Conservation (phyloP, 164 flowering plant genomes). For the Stephania japonica region DNA sequence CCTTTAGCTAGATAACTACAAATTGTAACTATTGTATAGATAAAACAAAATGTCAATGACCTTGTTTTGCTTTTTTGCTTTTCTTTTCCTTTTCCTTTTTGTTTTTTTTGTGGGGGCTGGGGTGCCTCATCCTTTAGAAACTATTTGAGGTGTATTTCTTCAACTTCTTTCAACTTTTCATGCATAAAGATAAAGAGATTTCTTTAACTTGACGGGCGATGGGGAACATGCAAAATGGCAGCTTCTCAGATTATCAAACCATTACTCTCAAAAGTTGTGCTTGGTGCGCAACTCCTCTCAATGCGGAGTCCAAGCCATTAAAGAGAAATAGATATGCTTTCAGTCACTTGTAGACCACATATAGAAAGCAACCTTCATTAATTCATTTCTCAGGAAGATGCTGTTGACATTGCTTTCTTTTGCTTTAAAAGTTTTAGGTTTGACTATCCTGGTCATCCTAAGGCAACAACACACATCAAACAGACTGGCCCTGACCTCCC, state of each 20-base stretch:
- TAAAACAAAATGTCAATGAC: background rate
- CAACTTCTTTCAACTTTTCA: background rate
- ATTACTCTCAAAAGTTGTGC: background rate
- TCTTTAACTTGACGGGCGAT: background rate
- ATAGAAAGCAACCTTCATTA: background rate
- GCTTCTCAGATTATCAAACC: background rate
- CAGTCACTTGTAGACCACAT: background rate
- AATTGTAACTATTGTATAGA: background rate
- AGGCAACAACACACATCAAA: background rate
- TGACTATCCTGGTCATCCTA: background rate
- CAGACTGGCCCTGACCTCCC: background rate
- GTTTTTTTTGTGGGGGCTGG: background rate
- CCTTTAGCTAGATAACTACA: background rate
- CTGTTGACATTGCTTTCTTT: conserved; percentile 3
- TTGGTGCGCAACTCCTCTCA: background rate
- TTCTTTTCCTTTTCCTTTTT: background rate
- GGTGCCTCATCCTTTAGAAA: background rate
- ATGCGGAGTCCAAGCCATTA: background rate
- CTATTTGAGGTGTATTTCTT: background rate
- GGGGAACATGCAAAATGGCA: background rate
- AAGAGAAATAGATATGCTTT: background rate
- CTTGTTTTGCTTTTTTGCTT: background rate
- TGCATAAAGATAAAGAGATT: background rate
- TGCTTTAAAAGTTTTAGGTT: background rate
- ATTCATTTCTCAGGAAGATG: background rate